Percentiles rank a stretch among this genome's conserved stretches.
Conservation (phyloP, 2,329 filamentous ascomycete species). For the Pseudocercospora fuligena region DNA sequence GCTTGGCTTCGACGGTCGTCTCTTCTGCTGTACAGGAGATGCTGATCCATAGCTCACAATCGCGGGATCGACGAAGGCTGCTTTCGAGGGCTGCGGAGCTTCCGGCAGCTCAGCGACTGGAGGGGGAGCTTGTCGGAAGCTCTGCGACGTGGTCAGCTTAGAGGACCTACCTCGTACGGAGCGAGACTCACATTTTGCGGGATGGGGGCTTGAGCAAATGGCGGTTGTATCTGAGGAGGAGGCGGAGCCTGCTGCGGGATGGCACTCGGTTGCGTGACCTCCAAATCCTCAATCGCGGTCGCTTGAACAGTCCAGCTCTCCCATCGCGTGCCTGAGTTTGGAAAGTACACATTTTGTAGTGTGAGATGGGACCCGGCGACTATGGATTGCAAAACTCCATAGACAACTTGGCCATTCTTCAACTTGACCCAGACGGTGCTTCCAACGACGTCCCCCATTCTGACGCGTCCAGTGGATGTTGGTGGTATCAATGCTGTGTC, state of each 20-base stretch:
- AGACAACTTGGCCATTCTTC: slow-evolving; percentile 63
- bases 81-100: slow-evolving; percentile 31
- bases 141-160: background rate
- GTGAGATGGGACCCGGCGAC: slow-evolving; percentile 68
- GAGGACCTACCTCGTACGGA: background rate
- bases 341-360: slow-evolving; percentile 68
- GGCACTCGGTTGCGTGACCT: slow-evolving; percentile 46
- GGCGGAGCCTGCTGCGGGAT: slow-evolving; percentile 8
- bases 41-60: slow-evolving; percentile 69
- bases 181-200: background rate
- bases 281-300: slow-evolving; percentile 63
- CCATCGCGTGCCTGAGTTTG: slow-evolving; percentile 59
- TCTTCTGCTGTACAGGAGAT: slow-evolving; percentile 35
- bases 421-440: slow-evolving; percentile 77
- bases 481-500: background rate
- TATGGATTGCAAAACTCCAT: slow-evolving; percentile 73
- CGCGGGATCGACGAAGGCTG: slow-evolving; percentile 75
- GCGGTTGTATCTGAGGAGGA: background rate
- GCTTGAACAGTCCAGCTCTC: slow-evolving; percentile 62
- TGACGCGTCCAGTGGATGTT: slow-evolving; percentile 5
- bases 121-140: background rate
- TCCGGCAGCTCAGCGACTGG: slow-evolving; percentile 32
- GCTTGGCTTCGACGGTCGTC: slow-evolving; percentile 28
- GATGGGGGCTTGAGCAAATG: background rate
- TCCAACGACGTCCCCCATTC: slow-evolving; percentile 49